Conservation (phyloP, 371 early-diverging fungal genomes). For the Zopfochytrium polystomum region DNA sequence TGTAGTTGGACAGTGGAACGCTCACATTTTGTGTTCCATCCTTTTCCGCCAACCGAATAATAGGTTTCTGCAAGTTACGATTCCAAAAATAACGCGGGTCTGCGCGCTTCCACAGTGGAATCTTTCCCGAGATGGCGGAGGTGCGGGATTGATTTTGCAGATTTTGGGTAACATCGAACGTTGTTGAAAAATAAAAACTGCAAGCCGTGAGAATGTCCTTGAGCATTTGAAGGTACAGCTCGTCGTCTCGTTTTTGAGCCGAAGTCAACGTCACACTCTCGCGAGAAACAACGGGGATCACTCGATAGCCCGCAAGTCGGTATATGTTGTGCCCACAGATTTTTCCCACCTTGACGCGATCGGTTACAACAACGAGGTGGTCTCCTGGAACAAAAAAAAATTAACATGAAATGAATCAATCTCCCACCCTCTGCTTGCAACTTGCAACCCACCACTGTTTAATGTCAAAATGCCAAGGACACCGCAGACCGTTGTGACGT, state of each 20-base stretch:
- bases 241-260: constrained; percentile 67
- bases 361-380: constrained; percentile 81
- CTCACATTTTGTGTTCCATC: no score
- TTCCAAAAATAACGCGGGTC: constrained; percentile 94
- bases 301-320: constrained; percentile 64
- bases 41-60: constrained; percentile 28
- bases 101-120: constrained; percentile 5
- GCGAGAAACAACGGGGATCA: constrained; percentile 57
- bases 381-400: constrained; percentile 53
- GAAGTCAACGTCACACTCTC: not conserved
- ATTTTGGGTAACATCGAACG: constrained; percentile 79
- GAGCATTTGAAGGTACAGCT: constrained; percentile 67
- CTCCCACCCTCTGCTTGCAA: not conserved
- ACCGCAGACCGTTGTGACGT: constrained; percentile 54
- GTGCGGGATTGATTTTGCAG: constrained; percentile 67
- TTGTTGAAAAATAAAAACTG: constrained; percentile 82
- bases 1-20: no score
- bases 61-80: constrained; percentile 48
- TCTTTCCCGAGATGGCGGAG: constrained; percentile 3
- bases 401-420: not conserved
- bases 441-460: constrained; percentile 57
- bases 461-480: constrained; percentile 73
- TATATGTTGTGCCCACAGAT: constrained; percentile 66
- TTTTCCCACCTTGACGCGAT: constrained; percentile 63
- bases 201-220: constrained; percentile 65